Evolutionary conservation across 1,139 yeast species (phyloP).

Genomic region (Saccharomyces hybrid): DNA sequence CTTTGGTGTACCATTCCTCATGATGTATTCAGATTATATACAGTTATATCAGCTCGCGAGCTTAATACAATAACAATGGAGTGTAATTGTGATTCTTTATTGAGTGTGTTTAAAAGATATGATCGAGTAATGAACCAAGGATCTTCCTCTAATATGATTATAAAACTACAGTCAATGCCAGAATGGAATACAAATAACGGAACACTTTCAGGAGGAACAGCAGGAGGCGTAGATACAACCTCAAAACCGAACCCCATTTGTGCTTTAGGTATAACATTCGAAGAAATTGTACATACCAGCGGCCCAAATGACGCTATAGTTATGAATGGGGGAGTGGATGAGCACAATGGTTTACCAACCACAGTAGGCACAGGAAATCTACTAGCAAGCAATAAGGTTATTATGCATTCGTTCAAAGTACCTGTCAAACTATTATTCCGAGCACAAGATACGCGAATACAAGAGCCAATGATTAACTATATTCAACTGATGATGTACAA

Average conservation of each 20-base stretch:
- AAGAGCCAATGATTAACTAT: constrained; percentile 27
- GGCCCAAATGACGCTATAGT: constrained; percentile 2
- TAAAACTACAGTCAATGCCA: constrained; percentile 24
- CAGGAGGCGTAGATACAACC: background rate
- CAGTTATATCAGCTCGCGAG: constrained; percentile 24
- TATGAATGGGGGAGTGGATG: constrained; percentile 4
- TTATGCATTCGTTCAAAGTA: constrained; percentile 27
- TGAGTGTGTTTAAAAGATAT: constrained; percentile 26
- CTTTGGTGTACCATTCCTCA: constrained; percentile 31
- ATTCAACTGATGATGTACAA: constrained; percentile 23
- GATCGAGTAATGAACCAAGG: constrained; percentile 26
- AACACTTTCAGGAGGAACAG: background rate
- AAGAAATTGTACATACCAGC: constrained; percentile 17
- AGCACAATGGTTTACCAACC: constrained; percentile 2
- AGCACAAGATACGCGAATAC: constrained; percentile 25
- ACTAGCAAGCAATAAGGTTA: constrained; percentile 17
- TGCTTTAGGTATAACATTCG: constrained; percentile 26
- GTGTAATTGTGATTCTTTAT: constrained; percentile 26
- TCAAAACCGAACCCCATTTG: constrained; percentile 20
- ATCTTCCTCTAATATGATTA: constrained; percentile 23
- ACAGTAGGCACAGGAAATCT: constrained; percentile 1
- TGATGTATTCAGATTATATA: constrained; percentile 26
- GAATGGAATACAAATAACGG: constrained; percentile 20
- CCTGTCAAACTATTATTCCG: constrained; percentile 26
- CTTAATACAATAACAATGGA: constrained; percentile 28